Base-by-base conservation (phyloP, 345 rosid species). In the Excoecaria agallocha region DNA sequence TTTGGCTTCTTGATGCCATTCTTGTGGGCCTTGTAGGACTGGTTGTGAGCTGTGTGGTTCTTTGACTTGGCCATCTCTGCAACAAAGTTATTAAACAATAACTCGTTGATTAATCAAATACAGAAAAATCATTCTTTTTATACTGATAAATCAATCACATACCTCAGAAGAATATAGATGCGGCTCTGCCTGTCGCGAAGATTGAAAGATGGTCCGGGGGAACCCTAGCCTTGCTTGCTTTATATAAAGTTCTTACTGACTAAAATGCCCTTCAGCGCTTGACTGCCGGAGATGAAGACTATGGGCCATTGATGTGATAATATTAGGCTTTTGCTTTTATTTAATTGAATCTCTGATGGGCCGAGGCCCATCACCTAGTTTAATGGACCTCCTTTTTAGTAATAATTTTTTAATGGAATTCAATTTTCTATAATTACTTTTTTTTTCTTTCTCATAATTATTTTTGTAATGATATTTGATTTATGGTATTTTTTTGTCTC, bases 21-120 rank as follows among this genome's bases (percentile, higher is more conserved):
- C 92, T 79, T 87, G 79, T 96, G 99, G 12, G 98, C 99, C 83
- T 96, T 96, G 77, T 89, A 82, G 1, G 99, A 96, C 86, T 96
- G 99, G 87, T 96, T 96, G 80, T 93, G 97, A 4, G 98, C 98
- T 0, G 99, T 96, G 87, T 96, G 99, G 49, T 96, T 96, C 97
- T 96, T 96, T 78, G 99, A 95, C 91, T 95, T 95, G 35, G 99
- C 99, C 98, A 95, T 95, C 61, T 84, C 93, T 91, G 79, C 75
- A 17, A 66, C 41, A 24, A 49, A 60, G 0, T 17, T 11, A 15
- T 19, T n/a, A 16, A 30, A 50, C 12, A 9, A 10, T 10, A 0
- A 55, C 4, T 5, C 16, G n/a, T 50, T 16, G 0, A 66, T 13
- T 5, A 20, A 66, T 45, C 54, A 10, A 24, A 51, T 25, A 20